Conservation (phyloP, 148 eudicot species). For the Cornus suecica region DNA sequence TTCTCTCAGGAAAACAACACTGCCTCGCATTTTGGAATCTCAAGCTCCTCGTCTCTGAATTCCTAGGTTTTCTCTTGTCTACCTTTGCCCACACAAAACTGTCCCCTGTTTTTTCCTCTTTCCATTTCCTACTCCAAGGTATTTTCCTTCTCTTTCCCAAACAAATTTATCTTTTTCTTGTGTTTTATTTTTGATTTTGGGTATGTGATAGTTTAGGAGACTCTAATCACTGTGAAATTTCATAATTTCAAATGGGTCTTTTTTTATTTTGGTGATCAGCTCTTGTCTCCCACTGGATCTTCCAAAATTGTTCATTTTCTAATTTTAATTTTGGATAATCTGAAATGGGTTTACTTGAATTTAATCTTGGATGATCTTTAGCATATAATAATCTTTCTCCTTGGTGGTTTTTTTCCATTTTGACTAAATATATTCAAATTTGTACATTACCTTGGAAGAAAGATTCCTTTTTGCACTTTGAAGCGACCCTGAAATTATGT, state of each 20-base stretch:
- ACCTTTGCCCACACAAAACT: background rate
- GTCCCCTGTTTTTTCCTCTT: background rate
- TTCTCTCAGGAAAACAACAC: conserved; percentile 25
- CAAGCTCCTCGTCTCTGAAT: conserved; percentile 25
- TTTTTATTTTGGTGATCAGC: background rate
- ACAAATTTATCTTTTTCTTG: background rate
- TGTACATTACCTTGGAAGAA: background rate
- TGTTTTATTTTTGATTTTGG: background rate
- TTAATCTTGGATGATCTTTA: background rate
- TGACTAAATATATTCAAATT: too few relatives aligned
- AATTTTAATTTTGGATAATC: background rate
- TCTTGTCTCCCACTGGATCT: background rate
- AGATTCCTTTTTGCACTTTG: background rate
- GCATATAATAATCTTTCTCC: background rate
- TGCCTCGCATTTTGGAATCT: conserved; percentile 16
- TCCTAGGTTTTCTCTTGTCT: conserved; percentile 18
- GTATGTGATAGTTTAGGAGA: background rate
- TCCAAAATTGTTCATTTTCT: background rate
- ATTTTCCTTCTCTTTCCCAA: conserved; percentile 1
- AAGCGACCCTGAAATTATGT: background rate
- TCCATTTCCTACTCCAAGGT: background rate
- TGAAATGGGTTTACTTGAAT: background rate
- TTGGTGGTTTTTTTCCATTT: background rate
- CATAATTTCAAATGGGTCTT: conserved; percentile 8
- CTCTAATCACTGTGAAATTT: conserved; percentile 6